Percentiles rank a stretch among this genome's conserved stretches.
Evolutionary conservation across 805 yeast genomes (phyloP).

Genomic region (Myxozyma neglecta): DNA sequence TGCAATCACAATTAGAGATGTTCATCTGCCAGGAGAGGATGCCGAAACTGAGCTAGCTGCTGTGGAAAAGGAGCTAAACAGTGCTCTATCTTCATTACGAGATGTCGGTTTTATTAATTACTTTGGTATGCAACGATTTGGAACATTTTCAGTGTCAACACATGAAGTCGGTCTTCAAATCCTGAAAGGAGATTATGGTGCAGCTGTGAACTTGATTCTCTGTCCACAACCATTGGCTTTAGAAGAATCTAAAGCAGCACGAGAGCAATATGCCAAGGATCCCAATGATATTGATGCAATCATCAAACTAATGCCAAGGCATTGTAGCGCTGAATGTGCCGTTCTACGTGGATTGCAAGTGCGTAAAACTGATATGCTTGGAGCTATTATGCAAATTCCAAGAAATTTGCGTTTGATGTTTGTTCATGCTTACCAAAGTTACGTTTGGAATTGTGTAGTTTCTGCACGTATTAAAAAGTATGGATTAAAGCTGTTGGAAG

Average conservation of each 20-base stretch:
- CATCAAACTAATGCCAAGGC: slow-evolving; percentile 75
- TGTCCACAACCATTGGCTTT: slow-evolving; percentile 78
- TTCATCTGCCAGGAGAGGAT: slow-evolving; percentile 32
- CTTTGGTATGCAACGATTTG: slow-evolving; percentile 98
- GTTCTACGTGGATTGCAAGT: slow-evolving; percentile 62
- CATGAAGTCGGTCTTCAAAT: slow-evolving; percentile 78
- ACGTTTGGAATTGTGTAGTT: slow-evolving; percentile 87
- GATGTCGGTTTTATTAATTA: slow-evolving; percentile 85
- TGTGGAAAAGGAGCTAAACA: slow-evolving; percentile 45
- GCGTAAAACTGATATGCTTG: slow-evolving; percentile 60
- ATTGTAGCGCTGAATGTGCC: slow-evolving; percentile 80
- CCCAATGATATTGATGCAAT: slow-evolving; percentile 67
- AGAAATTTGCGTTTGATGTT: slow-evolving; percentile 91
- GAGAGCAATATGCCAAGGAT: slow-evolving; percentile 20
- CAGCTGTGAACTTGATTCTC: slow-evolving; percentile 73
- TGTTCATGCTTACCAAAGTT: slow-evolving; percentile 96
- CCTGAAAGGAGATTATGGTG: slow-evolving; percentile 71
- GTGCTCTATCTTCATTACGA: slow-evolving; percentile 58
- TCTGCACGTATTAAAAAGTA: slow-evolving; percentile 69
- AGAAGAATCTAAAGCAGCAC: slow-evolving; percentile 62
- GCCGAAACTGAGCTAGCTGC: slow-evolving; percentile 38
- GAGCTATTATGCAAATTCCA: slow-evolving; percentile 85
- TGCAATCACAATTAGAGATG: slow-evolving; percentile 78
- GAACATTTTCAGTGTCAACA: slow-evolving; percentile 91
- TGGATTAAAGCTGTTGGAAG: slow-evolving; percentile 70